A percentile compares a stretch with the other conserved stretches of the same genome.
Evolutionary conservation across 2,329 filamentous ascomycete genomes (phyloP).

Genomic region (Zopfia rhizophila): DNA sequence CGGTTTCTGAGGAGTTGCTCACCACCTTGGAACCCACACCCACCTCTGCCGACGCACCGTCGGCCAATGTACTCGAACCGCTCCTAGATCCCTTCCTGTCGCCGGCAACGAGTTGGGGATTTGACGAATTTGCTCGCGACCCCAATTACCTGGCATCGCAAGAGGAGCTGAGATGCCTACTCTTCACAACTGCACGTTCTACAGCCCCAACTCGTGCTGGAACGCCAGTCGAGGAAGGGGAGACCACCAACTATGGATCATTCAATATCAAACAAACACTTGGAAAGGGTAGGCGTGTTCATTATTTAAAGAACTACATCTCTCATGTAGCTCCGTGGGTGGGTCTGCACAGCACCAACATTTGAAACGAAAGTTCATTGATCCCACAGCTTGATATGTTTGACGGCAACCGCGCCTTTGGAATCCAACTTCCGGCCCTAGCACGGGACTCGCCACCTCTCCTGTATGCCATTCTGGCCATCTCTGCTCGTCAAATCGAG

Average conservation of each 20-base stretch:
- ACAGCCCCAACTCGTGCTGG: conserved; percentile 36
- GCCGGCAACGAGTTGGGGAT: conserved; percentile 35
- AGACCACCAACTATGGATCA: conserved; percentile 4
- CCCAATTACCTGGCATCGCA: conserved; percentile 42
- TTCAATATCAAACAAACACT: conserved; percentile 34
- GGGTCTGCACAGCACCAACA: conserved; percentile 7
- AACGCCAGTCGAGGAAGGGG: conserved; percentile 29
- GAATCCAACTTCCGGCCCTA: conserved; percentile 60
- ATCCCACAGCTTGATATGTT: conserved; percentile 62
- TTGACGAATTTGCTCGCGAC: conserved; percentile 41
- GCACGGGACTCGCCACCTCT: conserved; percentile 58
- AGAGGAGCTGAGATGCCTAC: conserved; percentile 36
- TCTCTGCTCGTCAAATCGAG: conserved; percentile 64
- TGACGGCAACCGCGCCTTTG: conserved; percentile 61
- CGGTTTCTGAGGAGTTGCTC: conserved; percentile 12
- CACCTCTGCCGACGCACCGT: not conserved
- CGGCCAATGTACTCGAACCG: conserved; percentile 18
- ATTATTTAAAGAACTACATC: conserved; percentile 44
- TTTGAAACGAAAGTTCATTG: conserved; percentile 1
- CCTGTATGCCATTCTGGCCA: conserved; percentile 61
- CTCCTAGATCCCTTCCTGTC: conserved; percentile 37
- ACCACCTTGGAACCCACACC: conserved; percentile 13
- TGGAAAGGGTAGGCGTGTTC: conserved; percentile 31
- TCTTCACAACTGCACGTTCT: conserved; percentile 42
- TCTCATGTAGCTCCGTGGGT: conserved; percentile 42